phyloP scores from a whole-genome alignment of 179 eudicot species.

The Nepenthes alata region DNA sequence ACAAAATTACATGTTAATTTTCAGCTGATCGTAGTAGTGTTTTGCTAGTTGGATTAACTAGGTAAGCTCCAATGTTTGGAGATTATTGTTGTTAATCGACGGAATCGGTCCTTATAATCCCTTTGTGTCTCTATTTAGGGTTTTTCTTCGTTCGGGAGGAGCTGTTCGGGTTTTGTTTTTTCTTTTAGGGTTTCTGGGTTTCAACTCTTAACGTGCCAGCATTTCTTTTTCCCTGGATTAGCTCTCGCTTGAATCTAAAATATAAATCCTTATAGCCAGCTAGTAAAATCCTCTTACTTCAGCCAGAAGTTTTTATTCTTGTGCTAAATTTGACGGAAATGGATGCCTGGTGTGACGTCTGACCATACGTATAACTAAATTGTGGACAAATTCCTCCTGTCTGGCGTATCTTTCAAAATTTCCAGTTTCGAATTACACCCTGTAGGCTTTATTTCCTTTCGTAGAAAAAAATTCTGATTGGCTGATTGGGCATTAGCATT shows the following conservation, averaged over 20 bases:
- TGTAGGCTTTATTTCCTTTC: neutral
- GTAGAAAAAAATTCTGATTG: neutral
- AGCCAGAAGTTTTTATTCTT: no score
- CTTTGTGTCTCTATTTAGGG: neutral
- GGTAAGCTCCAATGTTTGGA: neutral
- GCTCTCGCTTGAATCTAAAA: neutral
- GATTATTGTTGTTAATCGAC: neutral
- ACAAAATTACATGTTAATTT: neutral
- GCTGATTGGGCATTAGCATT: neutral
- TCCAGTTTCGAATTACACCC: neutral
- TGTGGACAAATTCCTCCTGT: no score
- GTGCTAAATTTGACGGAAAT: no score
- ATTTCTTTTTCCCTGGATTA: neutral
- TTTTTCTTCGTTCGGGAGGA: neutral
- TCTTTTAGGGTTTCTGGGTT: neutral
- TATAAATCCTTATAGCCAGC: no score
- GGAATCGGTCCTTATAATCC: neutral
- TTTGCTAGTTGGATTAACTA: neutral
- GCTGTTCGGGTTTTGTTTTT: neutral
- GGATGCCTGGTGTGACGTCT: no score
- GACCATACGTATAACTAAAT: no score
- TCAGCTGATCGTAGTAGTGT: no score
- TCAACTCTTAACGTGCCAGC: neutral
- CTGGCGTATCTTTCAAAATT: no score
- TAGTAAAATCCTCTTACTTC: no score